A percentile compares a stretch with the other conserved stretches of the same genome.
Conservation (phyloP, 2,329 filamentous ascomycete genomes). For the Calonectria hongkongensis region DNA sequence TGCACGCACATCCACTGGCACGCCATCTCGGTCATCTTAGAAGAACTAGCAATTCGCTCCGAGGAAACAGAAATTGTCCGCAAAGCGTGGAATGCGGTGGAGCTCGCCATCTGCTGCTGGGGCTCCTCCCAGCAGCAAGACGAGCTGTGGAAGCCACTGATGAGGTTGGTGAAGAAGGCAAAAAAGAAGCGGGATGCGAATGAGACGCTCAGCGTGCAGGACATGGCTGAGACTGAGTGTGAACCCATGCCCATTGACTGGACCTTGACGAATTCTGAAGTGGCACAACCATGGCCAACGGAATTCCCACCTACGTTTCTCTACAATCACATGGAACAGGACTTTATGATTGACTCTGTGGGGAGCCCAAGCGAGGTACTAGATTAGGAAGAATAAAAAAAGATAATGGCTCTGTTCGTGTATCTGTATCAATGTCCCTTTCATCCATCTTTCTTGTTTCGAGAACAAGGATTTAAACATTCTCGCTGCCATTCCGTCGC, state of each 20-base stretch:
- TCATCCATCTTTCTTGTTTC: neutral
- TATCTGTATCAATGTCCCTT: slow-evolving; percentile 23
- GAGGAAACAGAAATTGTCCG: neutral
- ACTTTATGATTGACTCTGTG: slow-evolving; percentile 22
- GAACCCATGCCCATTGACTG: slow-evolving; percentile 25
- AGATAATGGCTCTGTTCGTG: slow-evolving; percentile 1
- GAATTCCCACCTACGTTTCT: slow-evolving; percentile 23
- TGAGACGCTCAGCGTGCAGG: slow-evolving; percentile 3
- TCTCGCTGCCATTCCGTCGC: slow-evolving; percentile 4
- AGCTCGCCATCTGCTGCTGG: slow-evolving; percentile 30
- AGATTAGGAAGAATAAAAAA: neutral
- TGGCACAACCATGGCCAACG: slow-evolving; percentile 12
- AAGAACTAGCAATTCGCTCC: slow-evolving; percentile 11
- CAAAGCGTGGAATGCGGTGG: slow-evolving; percentile 35
- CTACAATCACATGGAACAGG: slow-evolving; percentile 22
- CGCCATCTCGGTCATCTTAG: slow-evolving; percentile 29
- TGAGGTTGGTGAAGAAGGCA: slow-evolving; percentile 18
- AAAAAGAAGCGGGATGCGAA: slow-evolving; percentile 13
- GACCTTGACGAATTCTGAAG: neutral
- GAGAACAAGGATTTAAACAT: slow-evolving; percentile 13
- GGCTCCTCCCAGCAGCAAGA: slow-evolving; percentile 25
- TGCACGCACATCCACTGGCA: slow-evolving; percentile 37
- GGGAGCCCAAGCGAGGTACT: slow-evolving; percentile 27
- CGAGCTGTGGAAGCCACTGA: slow-evolving; percentile 29
- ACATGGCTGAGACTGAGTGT: neutral